Percentiles rank a stretch among this genome's conserved stretches.
These are phyloP conservation scores for Lachancea cidri DNA, from an alignment of 805 yeast species.

Conservation along the genomic window DNA sequence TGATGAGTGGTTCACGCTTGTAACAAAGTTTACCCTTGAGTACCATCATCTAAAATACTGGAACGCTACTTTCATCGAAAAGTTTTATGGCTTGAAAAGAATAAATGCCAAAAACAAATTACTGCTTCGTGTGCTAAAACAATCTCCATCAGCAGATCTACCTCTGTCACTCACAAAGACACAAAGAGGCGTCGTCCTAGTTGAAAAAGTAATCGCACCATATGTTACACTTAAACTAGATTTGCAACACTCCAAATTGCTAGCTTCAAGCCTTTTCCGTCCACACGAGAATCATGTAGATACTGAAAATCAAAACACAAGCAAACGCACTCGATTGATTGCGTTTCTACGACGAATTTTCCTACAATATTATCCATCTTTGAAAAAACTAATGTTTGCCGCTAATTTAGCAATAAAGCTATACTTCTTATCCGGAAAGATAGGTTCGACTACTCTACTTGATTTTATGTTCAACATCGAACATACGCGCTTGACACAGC, in stretches of 20 bases:
- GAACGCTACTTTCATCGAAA: constrained; percentile 87
- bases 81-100: constrained; percentile 84
- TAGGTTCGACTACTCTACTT: constrained; percentile 56
- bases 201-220: constrained; percentile 59
- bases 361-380: constrained; percentile 56
- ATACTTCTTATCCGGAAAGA: constrained; percentile 59
- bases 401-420: constrained; percentile 55
- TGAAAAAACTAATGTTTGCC: constrained; percentile 43
- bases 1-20: constrained; percentile 53
- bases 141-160: constrained; percentile 27
- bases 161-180: constrained; percentile 38
- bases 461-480: constrained; percentile 59
- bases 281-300: no score
- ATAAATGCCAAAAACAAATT: constrained; percentile 27
- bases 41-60: constrained; percentile 62
- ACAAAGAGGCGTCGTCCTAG: constrained; percentile 52
- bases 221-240: constrained; percentile 68
- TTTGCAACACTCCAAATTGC: constrained; percentile 53
- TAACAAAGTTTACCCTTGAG: constrained; percentile 61
- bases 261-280: constrained; percentile 48
- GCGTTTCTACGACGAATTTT: constrained; percentile 37
- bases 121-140: constrained; percentile 8
- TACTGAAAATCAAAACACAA: constrained; percentile 20
- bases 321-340: constrained; percentile 3
- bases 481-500: constrained; percentile 42